These are phyloP conservation scores for Lotus japonicus DNA, from an alignment of 306 rosid genomes.

Conservation along the genomic window DNA sequence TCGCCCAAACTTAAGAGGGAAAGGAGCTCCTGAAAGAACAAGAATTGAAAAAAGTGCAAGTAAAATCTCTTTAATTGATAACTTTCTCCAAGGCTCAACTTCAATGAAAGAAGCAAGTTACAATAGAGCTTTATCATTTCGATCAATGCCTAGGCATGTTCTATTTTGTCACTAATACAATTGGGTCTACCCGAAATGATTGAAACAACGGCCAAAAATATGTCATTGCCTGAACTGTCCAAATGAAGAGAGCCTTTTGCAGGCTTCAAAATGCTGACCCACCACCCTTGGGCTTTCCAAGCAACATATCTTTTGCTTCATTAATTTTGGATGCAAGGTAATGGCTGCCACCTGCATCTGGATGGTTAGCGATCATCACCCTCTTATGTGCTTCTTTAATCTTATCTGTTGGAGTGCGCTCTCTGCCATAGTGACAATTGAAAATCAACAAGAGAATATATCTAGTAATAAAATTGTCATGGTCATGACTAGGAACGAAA, in stretches of 20 bases:
- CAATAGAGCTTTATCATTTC: no score
- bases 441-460: constrained; percentile 12
- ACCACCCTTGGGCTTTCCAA: constrained; percentile 55
- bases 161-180: no score
- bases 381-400: constrained; percentile 85
- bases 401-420: constrained; percentile 54
- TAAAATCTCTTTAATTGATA: no score
- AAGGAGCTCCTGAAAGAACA: no score
- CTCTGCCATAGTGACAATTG: constrained; percentile 31
- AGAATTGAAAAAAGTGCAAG: no score
- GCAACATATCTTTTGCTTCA: constrained; percentile 76
- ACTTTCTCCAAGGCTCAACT: no score
- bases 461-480: neutral
- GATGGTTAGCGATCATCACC: constrained; percentile 97
- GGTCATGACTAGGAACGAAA: neutral
- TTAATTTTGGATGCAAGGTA: constrained; percentile 90
- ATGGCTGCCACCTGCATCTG: constrained; percentile 97
- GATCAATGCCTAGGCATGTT: no score
- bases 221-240: neutral
- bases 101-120: no score
- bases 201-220: no score
- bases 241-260: neutral
- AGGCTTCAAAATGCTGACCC: constrained; percentile 68
- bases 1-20: no score
- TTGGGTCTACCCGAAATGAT: no score